phyloP scores from a whole-genome alignment of 768 basidiomycete genomes.

The Auricularia cornea region DNA sequence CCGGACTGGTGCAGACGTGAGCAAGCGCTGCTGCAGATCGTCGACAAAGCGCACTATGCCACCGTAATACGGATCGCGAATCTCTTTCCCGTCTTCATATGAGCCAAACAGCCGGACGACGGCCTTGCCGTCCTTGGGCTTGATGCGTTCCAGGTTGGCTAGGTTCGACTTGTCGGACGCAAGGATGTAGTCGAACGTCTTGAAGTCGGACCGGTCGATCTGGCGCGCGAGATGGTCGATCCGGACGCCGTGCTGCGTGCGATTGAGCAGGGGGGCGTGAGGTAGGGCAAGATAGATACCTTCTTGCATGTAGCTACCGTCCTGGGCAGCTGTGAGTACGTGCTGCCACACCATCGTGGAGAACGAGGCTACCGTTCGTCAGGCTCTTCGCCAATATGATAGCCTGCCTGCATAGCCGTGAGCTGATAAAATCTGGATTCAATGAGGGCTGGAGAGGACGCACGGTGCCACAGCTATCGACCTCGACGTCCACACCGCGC shows the following conservation, averaged over 20 bases:
- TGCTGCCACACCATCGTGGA: background rate
- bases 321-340: conserved; percentile 26
- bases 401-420: conserved; percentile 37
- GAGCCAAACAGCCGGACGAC: conserved; percentile 73
- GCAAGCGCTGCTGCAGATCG: background rate
- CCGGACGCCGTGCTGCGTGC: conserved; percentile 54
- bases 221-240: conserved; percentile 65
- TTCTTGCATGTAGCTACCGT: conserved; percentile 63
- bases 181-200: conserved; percentile 71
- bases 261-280: conserved; percentile 4
- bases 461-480: conserved; percentile 29
- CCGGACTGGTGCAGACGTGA: conserved; percentile 42
- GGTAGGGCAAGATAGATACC: conserved; percentile 28
- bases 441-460: no score
- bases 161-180: conserved; percentile 78
- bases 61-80: conserved; percentile 83
- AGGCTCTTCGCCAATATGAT: conserved; percentile 77
- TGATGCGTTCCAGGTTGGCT: conserved; percentile 45
- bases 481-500: conserved; percentile 55
- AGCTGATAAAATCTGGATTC: background rate
- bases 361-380: conserved; percentile 54
- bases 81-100: conserved; percentile 59
- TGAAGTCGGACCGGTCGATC: conserved; percentile 59
- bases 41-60: conserved; percentile 38
- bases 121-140: conserved; percentile 42